phyloP scores from a whole-genome alignment of 23 red algal genomes.

The Gracilaria gracilis region DNA sequence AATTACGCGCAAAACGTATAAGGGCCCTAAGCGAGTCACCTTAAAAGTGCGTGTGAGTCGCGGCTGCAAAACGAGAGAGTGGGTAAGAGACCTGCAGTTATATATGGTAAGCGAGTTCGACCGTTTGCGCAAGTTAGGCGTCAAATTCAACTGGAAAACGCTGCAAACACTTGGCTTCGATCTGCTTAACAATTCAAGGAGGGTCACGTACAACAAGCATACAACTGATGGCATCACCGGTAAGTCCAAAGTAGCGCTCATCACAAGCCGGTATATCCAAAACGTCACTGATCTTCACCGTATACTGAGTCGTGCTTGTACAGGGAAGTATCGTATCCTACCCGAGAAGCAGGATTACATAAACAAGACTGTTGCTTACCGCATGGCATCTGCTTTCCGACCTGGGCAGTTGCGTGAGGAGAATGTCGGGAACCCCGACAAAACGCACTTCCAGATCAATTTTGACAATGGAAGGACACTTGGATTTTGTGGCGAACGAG shows the following conservation, averaged over 20 bases:
- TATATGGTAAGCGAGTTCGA: background rate
- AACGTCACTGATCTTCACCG: background rate
- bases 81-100: background rate
- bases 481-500: background rate
- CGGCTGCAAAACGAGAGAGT: background rate
- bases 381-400: too few relatives aligned
- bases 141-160: constrained; percentile 1
- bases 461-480: constrained; percentile 11
- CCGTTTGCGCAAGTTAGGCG: background rate
- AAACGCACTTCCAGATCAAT: constrained; percentile 13
- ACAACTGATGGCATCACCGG: background rate
- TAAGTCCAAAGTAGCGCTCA: background rate
- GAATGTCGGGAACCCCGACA: too few relatives aligned
- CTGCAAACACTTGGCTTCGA: background rate
- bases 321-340: background rate
- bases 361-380: too few relatives aligned
- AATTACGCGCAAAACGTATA: background rate
- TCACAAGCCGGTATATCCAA: background rate
- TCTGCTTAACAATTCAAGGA: background rate
- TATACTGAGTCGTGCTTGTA: background rate
- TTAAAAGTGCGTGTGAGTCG: background rate
- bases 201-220: background rate
- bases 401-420: too few relatives aligned
- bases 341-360: background rate
- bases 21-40: background rate